Evolutionary conservation across 371 early-diverging fungal species (phyloP).

Genomic region (Mucor velutinosus): DNA sequence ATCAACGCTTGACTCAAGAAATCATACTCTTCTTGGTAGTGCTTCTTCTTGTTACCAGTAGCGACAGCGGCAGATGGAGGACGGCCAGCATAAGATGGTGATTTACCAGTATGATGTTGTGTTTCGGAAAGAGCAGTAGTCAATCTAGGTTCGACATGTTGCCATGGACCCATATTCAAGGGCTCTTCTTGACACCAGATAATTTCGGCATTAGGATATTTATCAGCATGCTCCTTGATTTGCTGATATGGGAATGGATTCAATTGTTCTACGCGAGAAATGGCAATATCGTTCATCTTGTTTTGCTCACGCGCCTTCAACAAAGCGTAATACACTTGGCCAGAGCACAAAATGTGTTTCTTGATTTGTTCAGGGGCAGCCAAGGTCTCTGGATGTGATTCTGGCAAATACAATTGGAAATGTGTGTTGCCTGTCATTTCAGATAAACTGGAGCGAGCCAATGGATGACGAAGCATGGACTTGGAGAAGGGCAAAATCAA

Average conservation of each 20-base stretch:
- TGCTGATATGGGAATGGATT: slow-evolving; percentile 96
- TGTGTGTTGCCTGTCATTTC: slow-evolving; percentile 84
- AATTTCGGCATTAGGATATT: slow-evolving; percentile 88
- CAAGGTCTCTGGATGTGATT: slow-evolving; percentile 78
- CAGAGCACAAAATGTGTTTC: slow-evolving; percentile 90
- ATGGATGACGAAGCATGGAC: slow-evolving; percentile 90
- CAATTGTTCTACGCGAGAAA: slow-evolving; percentile 94
- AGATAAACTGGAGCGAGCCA: slow-evolving; percentile 79
- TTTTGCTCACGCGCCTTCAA: slow-evolving; percentile 85
- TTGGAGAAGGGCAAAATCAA: slow-evolving; percentile 87
- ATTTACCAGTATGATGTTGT: slow-evolving; percentile 66
- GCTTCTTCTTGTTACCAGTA: slow-evolving; percentile 96
- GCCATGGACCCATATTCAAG: slow-evolving; percentile 92
- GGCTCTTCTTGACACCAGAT: slow-evolving; percentile 97
- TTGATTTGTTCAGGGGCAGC: slow-evolving; percentile 79
- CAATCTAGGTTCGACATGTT: slow-evolving; percentile 85
- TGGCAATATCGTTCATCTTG: slow-evolving; percentile 82
- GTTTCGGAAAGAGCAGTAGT: slow-evolving; percentile 77
- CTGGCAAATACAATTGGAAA: slow-evolving; percentile 92
- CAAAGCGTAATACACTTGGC: slow-evolving; percentile 95
- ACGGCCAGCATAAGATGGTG: slow-evolving; percentile 86
- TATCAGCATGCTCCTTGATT: slow-evolving; percentile 81
- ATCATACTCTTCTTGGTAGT: slow-evolving; percentile 88
- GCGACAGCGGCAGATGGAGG: slow-evolving; percentile 93
- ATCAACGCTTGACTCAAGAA: slow-evolving; percentile 84